Percentiles rank a stretch among this genome's conserved stretches.
phyloP scores from a whole-genome alignment of 2,329 filamentous ascomycete genomes.

The Colletotrichum agaves region DNA sequence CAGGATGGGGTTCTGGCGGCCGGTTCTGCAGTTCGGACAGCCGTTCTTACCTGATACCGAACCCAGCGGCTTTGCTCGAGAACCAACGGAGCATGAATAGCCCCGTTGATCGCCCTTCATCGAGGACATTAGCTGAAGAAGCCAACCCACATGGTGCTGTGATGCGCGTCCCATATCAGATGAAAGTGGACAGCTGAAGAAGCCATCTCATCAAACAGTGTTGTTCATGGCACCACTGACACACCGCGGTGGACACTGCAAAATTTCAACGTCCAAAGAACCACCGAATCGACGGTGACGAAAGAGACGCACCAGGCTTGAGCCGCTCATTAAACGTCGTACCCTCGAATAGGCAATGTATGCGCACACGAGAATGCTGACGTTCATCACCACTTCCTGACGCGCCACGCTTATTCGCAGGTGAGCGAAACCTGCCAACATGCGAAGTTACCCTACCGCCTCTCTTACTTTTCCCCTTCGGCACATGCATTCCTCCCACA shows the following conservation, averaged over 20 bases:
- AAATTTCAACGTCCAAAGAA: neutral
- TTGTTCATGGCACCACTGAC: neutral
- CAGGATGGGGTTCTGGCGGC: neutral
- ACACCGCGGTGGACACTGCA: neutral
- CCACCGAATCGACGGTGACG: neutral
- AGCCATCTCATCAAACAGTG: conserved; percentile 26
- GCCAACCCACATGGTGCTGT: conserved; percentile 1
- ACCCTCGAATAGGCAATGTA: conserved; percentile 9
- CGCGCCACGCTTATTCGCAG: conserved; percentile 12
- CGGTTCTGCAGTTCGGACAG: neutral
- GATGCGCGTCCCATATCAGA: conserved; percentile 9
- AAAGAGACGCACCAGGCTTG: neutral
- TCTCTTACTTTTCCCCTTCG: conserved; percentile 2
- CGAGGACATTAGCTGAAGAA: conserved; percentile 11
- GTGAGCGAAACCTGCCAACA: neutral
- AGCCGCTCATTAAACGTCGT: neutral
- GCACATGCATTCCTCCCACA: conserved; percentile 18
- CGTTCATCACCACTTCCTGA: conserved; percentile 4
- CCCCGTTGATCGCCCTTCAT: neutral
- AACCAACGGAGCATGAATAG: neutral
- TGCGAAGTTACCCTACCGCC: neutral
- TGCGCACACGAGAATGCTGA: conserved; percentile 21
- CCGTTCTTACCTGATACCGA: neutral
- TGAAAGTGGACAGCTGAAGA: conserved; percentile 18
- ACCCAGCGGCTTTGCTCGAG: neutral